These are phyloP conservation scores for Sedum album DNA, from an alignment of 164 flowering plant genomes.

Conservation along the genomic window DNA sequence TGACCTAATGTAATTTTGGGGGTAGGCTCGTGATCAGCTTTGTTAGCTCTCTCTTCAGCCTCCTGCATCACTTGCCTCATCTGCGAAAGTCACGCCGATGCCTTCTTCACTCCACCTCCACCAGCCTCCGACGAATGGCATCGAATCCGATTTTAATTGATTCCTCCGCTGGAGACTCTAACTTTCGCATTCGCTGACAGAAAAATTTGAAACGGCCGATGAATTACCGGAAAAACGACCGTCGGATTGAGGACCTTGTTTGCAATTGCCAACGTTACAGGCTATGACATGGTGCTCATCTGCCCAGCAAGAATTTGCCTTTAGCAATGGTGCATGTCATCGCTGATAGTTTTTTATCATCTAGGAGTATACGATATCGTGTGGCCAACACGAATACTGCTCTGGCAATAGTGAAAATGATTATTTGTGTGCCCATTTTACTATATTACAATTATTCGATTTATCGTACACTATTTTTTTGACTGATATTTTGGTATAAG, in stretches of 20 bases:
- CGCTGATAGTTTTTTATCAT: too few relatives aligned
- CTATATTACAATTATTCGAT: too few relatives aligned
- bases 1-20: conserved; percentile 78
- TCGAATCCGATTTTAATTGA: conserved; percentile 25
- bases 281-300: too few relatives aligned
- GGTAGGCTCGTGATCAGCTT: conserved; percentile 50
- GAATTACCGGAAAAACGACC: background rate
- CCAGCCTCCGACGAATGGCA: conserved; percentile 53
- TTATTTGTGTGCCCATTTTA: too few relatives aligned
- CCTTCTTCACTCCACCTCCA: conserved; percentile 33
- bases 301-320: too few relatives aligned
- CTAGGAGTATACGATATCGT: too few relatives aligned
- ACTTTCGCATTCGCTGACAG: background rate
- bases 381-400: too few relatives aligned
- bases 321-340: too few relatives aligned
- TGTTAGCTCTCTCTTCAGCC: conserved; percentile 69
- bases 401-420: too few relatives aligned
- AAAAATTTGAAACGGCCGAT: background rate
- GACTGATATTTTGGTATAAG: too few relatives aligned
- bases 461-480: too few relatives aligned
- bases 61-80: conserved; percentile 66
- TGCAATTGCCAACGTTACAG: background rate
- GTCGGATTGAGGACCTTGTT: background rate
- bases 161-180: conserved; percentile 12
- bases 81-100: conserved; percentile 70